These are phyloP conservation scores for Russula sp. DNA, from an alignment of 768 basidiomycete species.

Conservation along the genomic window DNA sequence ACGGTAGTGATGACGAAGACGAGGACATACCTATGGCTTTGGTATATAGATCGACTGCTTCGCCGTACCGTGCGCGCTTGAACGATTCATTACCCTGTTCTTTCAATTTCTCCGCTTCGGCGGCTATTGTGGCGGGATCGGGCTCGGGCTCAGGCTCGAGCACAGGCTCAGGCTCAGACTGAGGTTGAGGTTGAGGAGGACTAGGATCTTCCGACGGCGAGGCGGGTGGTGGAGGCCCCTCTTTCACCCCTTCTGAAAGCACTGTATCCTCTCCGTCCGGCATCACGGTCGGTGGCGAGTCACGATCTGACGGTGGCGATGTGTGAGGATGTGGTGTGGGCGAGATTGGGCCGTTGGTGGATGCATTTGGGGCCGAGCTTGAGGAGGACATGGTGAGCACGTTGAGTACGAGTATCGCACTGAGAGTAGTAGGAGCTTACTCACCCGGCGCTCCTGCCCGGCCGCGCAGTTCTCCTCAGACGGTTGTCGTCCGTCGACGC, in stretches of 20 bases:
- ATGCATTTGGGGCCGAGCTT: neutral
- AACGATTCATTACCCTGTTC: constrained; percentile 76
- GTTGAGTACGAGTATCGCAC: neutral
- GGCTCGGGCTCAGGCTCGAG: constrained; percentile 17
- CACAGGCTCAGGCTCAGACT: neutral
- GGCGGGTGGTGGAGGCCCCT: neutral
- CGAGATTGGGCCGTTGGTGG: neutral
- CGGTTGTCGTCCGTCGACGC: neutral
- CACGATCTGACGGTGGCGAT: neutral
- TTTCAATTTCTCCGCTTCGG: constrained; percentile 61
- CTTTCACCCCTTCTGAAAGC: neutral
- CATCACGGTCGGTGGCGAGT: constrained; percentile 6
- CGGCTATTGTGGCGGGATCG: constrained; percentile 39
- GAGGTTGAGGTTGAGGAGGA: neutral
- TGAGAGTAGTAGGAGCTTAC: constrained; percentile 6
- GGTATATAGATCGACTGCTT: constrained; percentile 73
- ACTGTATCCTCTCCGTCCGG: neutral
- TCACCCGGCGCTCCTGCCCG: constrained; percentile 14
- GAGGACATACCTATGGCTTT: constrained; percentile 60
- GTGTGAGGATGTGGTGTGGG: neutral
- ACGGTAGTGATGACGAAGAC: neutral
- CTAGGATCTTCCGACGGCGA: neutral
- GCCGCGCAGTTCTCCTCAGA: no score
- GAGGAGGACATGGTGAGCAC: constrained; percentile 17
- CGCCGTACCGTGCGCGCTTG: constrained; percentile 58